Conservation (phyloP, 352 stramenopile genomes). For the Phytophthora hybrid region DNA sequence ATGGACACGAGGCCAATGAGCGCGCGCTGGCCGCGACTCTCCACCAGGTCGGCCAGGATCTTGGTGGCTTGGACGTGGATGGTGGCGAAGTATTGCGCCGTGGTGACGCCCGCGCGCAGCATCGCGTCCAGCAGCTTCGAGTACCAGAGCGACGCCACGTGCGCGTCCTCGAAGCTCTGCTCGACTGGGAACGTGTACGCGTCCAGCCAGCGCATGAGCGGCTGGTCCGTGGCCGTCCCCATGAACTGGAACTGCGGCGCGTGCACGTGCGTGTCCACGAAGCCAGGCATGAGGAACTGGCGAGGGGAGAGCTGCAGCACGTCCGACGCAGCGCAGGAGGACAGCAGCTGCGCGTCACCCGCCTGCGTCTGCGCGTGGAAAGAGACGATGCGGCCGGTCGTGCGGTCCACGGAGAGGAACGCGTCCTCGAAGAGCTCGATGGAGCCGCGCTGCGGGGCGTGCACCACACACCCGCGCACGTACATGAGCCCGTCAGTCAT, state of each 20-base stretch:
- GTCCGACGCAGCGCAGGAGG: neutral
- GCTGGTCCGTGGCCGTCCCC: slow-evolving; percentile 90
- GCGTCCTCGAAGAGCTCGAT: slow-evolving; percentile 57
- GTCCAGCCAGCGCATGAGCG: slow-evolving; percentile 93
- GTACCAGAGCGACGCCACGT: slow-evolving; percentile 73
- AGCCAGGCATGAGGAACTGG: slow-evolving; percentile 89
- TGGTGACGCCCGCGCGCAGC: slow-evolving; percentile 88
- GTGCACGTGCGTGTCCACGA: slow-evolving; percentile 93
- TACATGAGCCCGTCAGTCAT: slow-evolving; percentile 22
- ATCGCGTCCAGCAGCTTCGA: slow-evolving; percentile 71
- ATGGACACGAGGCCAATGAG: slow-evolving; percentile 93
- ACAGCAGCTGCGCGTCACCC: slow-evolving; percentile 28
- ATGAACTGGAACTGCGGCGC: slow-evolving; percentile 91
- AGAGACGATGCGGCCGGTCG: slow-evolving; percentile 43
- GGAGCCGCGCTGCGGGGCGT: slow-evolving; percentile 48
- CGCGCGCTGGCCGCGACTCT: slow-evolving; percentile 73
- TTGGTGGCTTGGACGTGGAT: slow-evolving; percentile 86
- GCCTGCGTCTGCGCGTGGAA: slow-evolving; percentile 50
- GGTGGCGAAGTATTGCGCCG: slow-evolving; percentile 91
- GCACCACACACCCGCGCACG: slow-evolving; percentile 54
- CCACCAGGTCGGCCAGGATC: slow-evolving; percentile 77
- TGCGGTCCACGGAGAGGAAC: slow-evolving; percentile 48
- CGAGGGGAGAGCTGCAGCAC: slow-evolving; percentile 32
- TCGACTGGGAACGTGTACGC: slow-evolving; percentile 94
- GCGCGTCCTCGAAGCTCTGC: slow-evolving; percentile 63